Base-by-base conservation (phyloP, 257 asterid species). In the Ilex aquifolium region DNA sequence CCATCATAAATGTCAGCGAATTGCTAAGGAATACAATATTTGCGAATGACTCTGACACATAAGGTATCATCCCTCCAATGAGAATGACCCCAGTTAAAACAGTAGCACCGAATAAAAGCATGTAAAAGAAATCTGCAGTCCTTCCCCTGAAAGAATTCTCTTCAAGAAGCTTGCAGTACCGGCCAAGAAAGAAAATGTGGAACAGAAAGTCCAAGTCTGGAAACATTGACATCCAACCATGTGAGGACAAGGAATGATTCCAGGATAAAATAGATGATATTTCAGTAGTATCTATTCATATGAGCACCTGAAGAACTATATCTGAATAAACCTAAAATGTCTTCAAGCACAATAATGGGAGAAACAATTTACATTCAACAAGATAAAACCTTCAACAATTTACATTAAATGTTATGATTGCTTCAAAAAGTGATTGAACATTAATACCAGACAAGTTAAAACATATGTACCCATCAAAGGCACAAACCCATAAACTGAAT, bases 101-200 rank as follows among this genome's bases (percentile, higher is more conserved):
- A 60, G 86, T 79, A 52, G 97, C 99, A 32, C 99, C 99, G 77
- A 93, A 93, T 70, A 93, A 69, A 72, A 93, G 69, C 99, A 93
- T 93, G 72, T 85, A 93, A 80, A 93, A 87, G 84, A 93, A 93
- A 81, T 93, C 99, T 2, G 99, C 97, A 8, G 99, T 85, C 81
- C 94, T 85, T 70, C 97, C 96, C 56, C 99, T 89, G 67, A 89
- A 93, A 60, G 97, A 83, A 69, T 93, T 90, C 79, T 93, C 99
- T 76, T 93, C 99, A 50, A 90, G 92, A 75, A 90, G 99, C 87
- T 90, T 93, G 90, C 97, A 93, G 86, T 93, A 93, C 12, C 99
- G 95, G 61, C 95, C 99, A 65, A 93, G 91, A 77, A 93, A 93
- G 88, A 93, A 93, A 97, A 93, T 93, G 91, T 93, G 99, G 77